Evolutionary conservation across 176 grass and related monocot genomes (phyloP), one percentile per base, ranked within the genome.

Genomic region (Carex myosuroides): DNA sequence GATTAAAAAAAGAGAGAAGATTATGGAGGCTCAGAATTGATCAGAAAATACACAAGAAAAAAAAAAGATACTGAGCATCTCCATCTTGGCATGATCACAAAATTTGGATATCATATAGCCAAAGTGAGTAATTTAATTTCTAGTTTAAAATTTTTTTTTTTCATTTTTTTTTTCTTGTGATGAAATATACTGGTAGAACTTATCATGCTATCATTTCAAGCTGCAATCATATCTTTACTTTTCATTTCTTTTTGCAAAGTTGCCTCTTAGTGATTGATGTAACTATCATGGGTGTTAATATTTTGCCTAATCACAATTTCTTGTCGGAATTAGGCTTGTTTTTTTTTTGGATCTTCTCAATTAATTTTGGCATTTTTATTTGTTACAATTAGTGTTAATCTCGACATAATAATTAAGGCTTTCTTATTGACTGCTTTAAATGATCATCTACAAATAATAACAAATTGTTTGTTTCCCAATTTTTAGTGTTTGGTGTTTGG

Each of bases 261-360:
- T 75, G 21, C 6, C 4, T 53, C n/a, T 75, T 75, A 75, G 46
- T 75, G 71, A 75, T 75, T 53, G 71, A 75, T 30, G 71, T 75
- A 75, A 75, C 46, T 75, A 54, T 75, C 21, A 75, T 75, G 18
- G 71, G n/a, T 54, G 12, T 75, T 52, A 14, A 54, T 39, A 1
- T 69, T 66, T 54, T 29, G 21, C 20, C n/a, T 75, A 22, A 74
- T 52, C 70, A 52, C 70, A 53, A 53, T n/a, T 26, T 53, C 5
- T 74, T 50, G 20, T 74, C 3, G 18, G 44, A 48, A 3, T 74
- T 24, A 13, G 3, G 8, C 8, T 66, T 73, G 9, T 61, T 26
- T 52, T 74, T 52, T 74, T 26, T 3, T 0, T 72, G 8, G 17
- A 21, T 73, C 30, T 67, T 67, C 9, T 29, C 8, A 48, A 73